Conservation (phyloP, 2,329 filamentous ascomycete genomes). For the Diaporthe eres region DNA sequence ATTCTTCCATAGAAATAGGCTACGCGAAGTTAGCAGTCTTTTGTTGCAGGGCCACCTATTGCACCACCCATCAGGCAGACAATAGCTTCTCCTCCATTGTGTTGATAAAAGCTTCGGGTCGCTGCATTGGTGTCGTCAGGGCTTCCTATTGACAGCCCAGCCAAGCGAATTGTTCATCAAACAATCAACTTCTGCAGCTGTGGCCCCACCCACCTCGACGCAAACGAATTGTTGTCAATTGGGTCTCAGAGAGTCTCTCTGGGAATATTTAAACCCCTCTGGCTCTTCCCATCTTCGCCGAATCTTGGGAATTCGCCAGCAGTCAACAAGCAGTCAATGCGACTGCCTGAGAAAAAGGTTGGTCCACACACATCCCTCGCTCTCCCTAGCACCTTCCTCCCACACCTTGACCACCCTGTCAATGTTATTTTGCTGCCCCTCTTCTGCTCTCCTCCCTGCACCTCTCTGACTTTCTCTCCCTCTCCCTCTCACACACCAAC, state of each 20-base stretch:
- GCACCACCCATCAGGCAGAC: background rate
- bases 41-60: background rate
- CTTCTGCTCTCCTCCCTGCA: background rate
- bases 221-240: background rate
- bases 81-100: background rate
- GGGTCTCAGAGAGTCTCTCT: background rate
- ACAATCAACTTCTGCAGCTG: background rate
- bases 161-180: background rate
- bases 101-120: background rate
- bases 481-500: background rate
- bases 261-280: background rate
- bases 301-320: background rate
- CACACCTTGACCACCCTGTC: background rate
- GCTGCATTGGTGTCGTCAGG: background rate
- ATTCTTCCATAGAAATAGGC: too few species aligned
- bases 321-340: background rate
- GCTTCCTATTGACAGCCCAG: background rate
- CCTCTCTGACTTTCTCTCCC: background rate
- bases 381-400: background rate
- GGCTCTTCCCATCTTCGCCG: background rate
- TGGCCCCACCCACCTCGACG: background rate
- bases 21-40: too few species aligned
- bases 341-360: background rate
- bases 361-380: background rate
- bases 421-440: background rate